Evolutionary conservation across 306 rosid species (phyloP).

Genomic region (Dalbergia cultrata): DNA sequence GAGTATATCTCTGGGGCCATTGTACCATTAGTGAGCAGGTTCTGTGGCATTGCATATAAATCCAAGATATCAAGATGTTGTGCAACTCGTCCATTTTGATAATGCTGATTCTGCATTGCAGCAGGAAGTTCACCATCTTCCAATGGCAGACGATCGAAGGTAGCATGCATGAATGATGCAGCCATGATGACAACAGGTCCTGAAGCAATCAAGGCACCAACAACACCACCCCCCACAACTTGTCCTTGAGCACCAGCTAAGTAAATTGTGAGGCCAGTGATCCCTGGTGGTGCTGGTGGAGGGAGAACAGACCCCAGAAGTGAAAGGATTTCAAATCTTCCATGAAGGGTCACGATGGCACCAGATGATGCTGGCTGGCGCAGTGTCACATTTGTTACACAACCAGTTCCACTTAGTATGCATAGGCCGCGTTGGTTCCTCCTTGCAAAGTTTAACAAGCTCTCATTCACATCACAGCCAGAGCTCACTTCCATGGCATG

Average conservation of each 20-base stretch:
- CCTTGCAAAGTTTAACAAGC: conserved; percentile 80
- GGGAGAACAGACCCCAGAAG: conserved; percentile 81
- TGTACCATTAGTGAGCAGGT: conserved; percentile 70
- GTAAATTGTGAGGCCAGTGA: conserved; percentile 76
- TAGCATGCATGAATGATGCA: conserved; percentile 85
- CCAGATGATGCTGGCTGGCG: conserved; percentile 76
- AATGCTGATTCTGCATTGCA: conserved; percentile 70
- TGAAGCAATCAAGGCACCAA: conserved; percentile 81
- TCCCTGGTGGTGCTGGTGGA: conserved; percentile 87
- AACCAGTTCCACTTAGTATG: conserved; percentile 80
- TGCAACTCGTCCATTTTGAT: conserved; percentile 60
- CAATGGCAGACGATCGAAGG: conserved; percentile 79
- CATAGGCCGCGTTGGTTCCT: conserved; percentile 82
- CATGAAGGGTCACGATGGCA: conserved; percentile 83
- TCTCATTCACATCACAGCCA: conserved; percentile 82
- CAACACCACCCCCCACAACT: conserved; percentile 81
- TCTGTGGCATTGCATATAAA: conserved; percentile 76
- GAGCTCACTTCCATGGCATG: conserved; percentile 89
- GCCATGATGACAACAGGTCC: conserved; percentile 89
- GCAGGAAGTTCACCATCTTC: conserved; percentile 76
- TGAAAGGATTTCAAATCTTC: conserved; percentile 79
- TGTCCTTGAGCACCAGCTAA: conserved; percentile 87
- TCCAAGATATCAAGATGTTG: conserved; percentile 75
- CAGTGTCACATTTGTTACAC: conserved; percentile 80
- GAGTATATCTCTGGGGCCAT: conserved; percentile 75